phyloP scores from a whole-genome alignment of 306 rosid species.

The Lupinus albus region DNA sequence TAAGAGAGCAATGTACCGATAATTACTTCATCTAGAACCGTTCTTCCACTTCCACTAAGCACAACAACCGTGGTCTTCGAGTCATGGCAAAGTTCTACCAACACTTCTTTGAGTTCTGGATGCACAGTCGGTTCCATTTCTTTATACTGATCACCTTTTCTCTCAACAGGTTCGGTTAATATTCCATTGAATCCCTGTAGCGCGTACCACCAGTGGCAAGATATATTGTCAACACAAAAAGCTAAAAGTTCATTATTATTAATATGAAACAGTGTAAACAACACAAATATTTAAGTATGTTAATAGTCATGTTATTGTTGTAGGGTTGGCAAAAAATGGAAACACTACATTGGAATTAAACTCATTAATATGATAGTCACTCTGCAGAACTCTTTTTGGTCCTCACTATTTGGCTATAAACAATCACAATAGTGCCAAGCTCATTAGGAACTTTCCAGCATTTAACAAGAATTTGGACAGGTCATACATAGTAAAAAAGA shows the following conservation, averaged over 20 bases:
- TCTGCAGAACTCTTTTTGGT: background rate
- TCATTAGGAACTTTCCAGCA: background rate
- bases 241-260: conserved; percentile 22
- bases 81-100: conserved; percentile 67
- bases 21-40: conserved; percentile 69
- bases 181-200: conserved; percentile 88
- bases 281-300: background rate
- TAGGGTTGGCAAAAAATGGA: conserved; percentile 9
- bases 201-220: conserved; percentile 39
- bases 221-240: conserved; percentile 20
- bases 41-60: conserved; percentile 86
- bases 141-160: conserved; percentile 83
- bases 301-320: background rate
- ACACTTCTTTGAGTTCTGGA: conserved; percentile 71
- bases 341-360: conserved; percentile 24
- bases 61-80: conserved; percentile 83
- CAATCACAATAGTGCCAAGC: background rate
- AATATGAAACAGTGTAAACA: conserved; percentile 24
- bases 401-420: background rate
- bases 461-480: background rate
- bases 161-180: conserved; percentile 88
- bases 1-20: conserved; percentile 33
- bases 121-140: conserved; percentile 88
- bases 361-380: conserved; percentile 14
- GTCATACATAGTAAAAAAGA: too few relatives aligned